These are phyloP conservation scores for Quillaja saponaria DNA, from an alignment of 306 rosid genomes.

Conservation along the genomic window DNA sequence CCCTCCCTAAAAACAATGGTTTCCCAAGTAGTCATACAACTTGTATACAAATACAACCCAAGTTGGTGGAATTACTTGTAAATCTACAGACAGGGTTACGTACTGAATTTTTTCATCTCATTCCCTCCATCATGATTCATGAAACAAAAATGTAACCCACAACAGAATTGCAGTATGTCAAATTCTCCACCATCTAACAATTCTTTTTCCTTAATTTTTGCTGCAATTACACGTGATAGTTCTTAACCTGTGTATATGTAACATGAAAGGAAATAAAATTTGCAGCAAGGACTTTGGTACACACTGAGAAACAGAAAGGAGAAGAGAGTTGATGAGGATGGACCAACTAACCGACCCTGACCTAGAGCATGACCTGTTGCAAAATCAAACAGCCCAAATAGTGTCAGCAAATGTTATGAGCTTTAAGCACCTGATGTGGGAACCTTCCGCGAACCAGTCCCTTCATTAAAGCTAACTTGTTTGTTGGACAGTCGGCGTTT, in stretches of 20 bases:
- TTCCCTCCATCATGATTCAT: too few relatives aligned
- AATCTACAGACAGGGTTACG: too few relatives aligned
- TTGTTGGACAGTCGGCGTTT: conserved; percentile 77
- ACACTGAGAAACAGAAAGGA: conserved; percentile 28
- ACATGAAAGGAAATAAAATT: conserved; percentile 55
- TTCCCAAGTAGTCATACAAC: too few relatives aligned
- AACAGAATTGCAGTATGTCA: too few relatives aligned
- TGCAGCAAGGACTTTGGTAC: conserved; percentile 52
- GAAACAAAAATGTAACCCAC: too few relatives aligned
- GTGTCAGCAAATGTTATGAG: conserved; percentile 34
- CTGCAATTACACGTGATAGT: conserved; percentile 55
- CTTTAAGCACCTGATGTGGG: conserved; percentile 46
- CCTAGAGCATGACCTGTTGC: conserved; percentile 43
- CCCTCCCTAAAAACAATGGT: too few relatives aligned
- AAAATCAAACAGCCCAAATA: conserved; percentile 38
- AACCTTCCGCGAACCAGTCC: conserved; percentile 53
- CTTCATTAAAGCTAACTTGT: conserved; percentile 45
- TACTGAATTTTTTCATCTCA: too few relatives aligned
- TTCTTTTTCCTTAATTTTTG: conserved; percentile 41
- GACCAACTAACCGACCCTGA: conserved; percentile 27
- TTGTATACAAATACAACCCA: too few relatives aligned
- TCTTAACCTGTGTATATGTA: conserved; percentile 51
- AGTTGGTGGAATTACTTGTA: too few relatives aligned
- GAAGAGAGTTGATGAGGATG: conserved; percentile 4
- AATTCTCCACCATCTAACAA: conserved; percentile 29